Evolutionary conservation across 2,329 filamentous ascomycete species (phyloP).

Genomic region (Scedosporium aurantiacum): DNA sequence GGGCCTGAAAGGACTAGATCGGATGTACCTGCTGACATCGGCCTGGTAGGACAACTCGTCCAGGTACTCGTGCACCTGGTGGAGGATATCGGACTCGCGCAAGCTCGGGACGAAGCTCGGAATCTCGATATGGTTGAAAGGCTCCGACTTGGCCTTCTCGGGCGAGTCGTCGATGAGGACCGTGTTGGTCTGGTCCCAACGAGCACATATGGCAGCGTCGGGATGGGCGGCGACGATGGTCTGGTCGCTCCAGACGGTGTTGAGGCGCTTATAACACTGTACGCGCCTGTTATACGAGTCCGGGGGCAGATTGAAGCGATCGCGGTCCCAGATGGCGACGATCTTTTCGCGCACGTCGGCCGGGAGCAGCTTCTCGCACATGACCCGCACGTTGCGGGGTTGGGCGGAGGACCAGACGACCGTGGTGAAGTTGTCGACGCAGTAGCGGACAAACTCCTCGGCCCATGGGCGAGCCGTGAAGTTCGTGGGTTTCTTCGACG

Average conservation of each 20-base stretch:
- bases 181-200: slow-evolving; percentile 78
- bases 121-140: slow-evolving; percentile 69
- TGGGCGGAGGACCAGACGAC: slow-evolving; percentile 87
- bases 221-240: slow-evolving; percentile 33
- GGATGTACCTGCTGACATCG: slow-evolving; percentile 54
- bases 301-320: slow-evolving; percentile 56
- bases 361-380: slow-evolving; percentile 56
- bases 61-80: slow-evolving; percentile 51
- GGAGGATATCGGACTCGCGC: slow-evolving; percentile 35
- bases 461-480: slow-evolving; percentile 62
- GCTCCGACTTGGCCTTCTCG: slow-evolving; percentile 73
- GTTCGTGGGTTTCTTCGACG: slow-evolving; percentile 27
- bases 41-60: slow-evolving; percentile 40
- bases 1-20: slow-evolving; percentile 32
- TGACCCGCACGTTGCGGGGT: slow-evolving; percentile 57
- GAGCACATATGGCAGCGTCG: slow-evolving; percentile 20
- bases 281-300: slow-evolving; percentile 59
- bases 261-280: slow-evolving; percentile 82
- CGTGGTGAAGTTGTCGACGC: slow-evolving; percentile 64
- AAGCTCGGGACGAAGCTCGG: slow-evolving; percentile 57
- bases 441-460: slow-evolving; percentile 57
- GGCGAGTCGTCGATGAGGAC: slow-evolving; percentile 77
- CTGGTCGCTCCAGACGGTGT: slow-evolving; percentile 54
- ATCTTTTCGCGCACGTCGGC: slow-evolving; percentile 41
- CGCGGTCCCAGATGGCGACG: slow-evolving; percentile 66